Evolutionary conservation across 2,329 filamentous ascomycete genomes (phyloP).

Genomic region (Fusarium setosum): DNA sequence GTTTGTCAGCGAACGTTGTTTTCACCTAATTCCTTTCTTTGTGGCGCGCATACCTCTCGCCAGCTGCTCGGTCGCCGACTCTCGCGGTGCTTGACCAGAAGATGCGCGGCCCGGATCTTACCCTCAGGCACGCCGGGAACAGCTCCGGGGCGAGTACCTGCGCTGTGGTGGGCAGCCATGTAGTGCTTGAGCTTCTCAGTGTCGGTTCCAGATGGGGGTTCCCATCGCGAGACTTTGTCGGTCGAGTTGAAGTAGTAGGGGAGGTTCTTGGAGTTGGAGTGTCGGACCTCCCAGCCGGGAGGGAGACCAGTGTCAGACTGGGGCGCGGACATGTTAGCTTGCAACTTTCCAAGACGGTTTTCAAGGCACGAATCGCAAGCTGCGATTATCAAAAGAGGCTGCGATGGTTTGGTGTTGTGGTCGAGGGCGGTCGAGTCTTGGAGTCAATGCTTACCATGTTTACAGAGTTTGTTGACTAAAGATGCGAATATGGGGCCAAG

Average conservation of each 20-base stretch:
- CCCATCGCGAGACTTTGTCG: constrained; percentile 93
- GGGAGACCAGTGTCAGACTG: constrained; percentile 85
- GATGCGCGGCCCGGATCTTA: constrained; percentile 93
- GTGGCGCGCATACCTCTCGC: constrained; percentile 70
- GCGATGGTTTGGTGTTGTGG: not conserved
- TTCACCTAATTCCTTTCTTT: not conserved
- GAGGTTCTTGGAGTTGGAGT: constrained; percentile 98
- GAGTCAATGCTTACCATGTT: constrained; percentile 28
- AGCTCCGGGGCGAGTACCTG: constrained; percentile 55
- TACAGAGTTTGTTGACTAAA: constrained; percentile 10
- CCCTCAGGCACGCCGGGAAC: constrained; percentile 65
- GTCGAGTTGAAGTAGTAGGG: constrained; percentile 97
- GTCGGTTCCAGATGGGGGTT: constrained; percentile 88
- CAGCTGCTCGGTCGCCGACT: constrained; percentile 93
- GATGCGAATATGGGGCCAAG: not conserved
- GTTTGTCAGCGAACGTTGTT: not conserved
- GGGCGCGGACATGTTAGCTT: constrained; percentile 10
- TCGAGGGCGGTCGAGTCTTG: not conserved
- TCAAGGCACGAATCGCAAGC: not conserved
- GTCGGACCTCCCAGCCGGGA: constrained; percentile 91
- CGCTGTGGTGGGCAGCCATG: constrained; percentile 89
- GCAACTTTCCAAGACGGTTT: not conserved
- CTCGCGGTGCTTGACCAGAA: constrained; percentile 92
- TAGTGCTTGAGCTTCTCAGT: constrained; percentile 92
- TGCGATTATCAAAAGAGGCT: not conserved